Percentiles rank a stretch among this genome's conserved stretches.
These are phyloP conservation scores for Ustilaginoidea virens DNA, from an alignment of 2,329 filamentous ascomycete genomes.

Conservation along the genomic window DNA sequence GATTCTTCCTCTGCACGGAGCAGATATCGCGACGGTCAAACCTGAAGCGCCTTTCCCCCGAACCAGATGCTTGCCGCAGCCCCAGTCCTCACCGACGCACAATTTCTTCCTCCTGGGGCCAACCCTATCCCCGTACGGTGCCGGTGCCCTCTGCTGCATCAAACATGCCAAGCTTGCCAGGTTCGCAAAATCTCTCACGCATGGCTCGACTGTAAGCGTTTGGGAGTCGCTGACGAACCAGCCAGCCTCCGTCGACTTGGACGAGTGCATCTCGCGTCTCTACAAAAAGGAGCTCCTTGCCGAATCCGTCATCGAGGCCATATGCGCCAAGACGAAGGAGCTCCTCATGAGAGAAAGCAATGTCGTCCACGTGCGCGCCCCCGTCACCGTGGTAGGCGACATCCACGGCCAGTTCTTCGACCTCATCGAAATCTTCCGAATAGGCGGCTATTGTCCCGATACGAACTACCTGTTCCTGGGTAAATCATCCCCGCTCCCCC, in stretches of 20 bases:
- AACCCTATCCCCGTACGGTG: too few relatives aligned
- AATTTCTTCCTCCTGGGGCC: too few relatives aligned
- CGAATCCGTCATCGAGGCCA: constrained; percentile 95
- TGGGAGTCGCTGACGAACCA: constrained; percentile 1
- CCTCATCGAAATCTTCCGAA: constrained; percentile 97
- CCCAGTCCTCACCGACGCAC: too few relatives aligned
- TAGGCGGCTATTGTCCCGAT: constrained; percentile 91
- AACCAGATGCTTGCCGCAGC: not conserved
- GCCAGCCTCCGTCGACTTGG: constrained; percentile 85
- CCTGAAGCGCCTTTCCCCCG: constrained; percentile 6
- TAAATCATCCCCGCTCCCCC: constrained; percentile 20
- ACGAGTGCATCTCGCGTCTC: constrained; percentile 93
- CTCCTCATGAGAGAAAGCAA: constrained; percentile 99
- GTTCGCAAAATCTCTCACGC: constrained; percentile 20
- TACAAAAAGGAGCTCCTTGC: constrained; percentile 96
- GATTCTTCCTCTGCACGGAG: constrained; percentile 20
- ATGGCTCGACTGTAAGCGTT: not conserved
- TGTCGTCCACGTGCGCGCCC: constrained; percentile 89
- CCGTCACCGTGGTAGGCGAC: constrained; percentile 93
- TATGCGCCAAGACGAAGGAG: constrained; percentile 98
- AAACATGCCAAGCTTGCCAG: constrained; percentile 39
- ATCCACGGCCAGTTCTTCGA: constrained; percentile 99
- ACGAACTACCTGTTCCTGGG: constrained; percentile 97
- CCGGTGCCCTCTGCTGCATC: not conserved
- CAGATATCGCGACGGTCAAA: constrained; percentile 14